Evolutionary conservation across 73 alveolate genomes (phyloP).

Genomic region (Stentor roeselii): DNA sequence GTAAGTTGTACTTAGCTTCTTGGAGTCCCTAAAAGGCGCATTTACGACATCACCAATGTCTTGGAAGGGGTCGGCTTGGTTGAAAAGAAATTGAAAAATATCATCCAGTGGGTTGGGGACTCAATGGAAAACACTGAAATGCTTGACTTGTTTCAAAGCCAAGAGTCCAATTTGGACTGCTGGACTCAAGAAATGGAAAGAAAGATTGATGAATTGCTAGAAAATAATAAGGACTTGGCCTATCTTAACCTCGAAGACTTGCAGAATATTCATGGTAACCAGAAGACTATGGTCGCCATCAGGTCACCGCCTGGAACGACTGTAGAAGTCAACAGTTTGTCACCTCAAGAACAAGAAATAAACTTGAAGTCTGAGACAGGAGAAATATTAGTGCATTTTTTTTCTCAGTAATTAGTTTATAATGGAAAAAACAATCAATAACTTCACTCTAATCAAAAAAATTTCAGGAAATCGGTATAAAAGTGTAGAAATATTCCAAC

Average conservation of each 20-base stretch:
- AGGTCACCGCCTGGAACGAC: constrained; percentile 61
- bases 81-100: constrained; percentile 48
- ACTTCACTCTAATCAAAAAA: too few relatives aligned
- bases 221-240: constrained; percentile 36
- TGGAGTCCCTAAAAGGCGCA: constrained; percentile 52
- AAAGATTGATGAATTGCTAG: neutral
- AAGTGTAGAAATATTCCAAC: too few relatives aligned
- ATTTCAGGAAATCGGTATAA: too few relatives aligned
- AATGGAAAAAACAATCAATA: too few relatives aligned
- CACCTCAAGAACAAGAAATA: constrained; percentile 1
- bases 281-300: constrained; percentile 43
- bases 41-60: constrained; percentile 59
- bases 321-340: constrained; percentile 27
- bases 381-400: neutral
- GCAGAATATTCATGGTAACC: constrained; percentile 33
- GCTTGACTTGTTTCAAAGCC: neutral
- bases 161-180: constrained; percentile 19
- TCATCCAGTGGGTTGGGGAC: constrained; percentile 57
- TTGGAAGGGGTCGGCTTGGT: constrained; percentile 61
- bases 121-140: constrained; percentile 30
- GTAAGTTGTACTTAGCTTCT: constrained; percentile 15
- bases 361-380: neutral
- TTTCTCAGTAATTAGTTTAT: constrained; percentile 22
- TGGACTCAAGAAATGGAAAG: constrained; percentile 24
- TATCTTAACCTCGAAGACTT: constrained; percentile 55